These are phyloP conservation scores for Cyberlindnera japonica DNA, from an alignment of 805 yeast species.

Conservation along the genomic window DNA sequence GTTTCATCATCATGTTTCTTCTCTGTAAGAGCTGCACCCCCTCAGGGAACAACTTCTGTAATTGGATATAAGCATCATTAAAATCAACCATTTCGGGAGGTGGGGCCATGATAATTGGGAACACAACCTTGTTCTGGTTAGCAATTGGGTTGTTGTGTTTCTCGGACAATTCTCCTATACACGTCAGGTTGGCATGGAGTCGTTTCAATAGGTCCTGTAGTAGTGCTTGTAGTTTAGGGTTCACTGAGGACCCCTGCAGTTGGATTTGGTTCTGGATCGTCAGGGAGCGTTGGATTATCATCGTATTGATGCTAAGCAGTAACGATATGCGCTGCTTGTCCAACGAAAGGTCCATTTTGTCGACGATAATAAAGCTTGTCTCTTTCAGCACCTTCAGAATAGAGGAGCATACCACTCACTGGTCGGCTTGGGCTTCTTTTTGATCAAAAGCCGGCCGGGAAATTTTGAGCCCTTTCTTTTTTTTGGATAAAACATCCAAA, in stretches of 20 bases:
- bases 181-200: slow-evolving; percentile 27
- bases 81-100: slow-evolving; percentile 27
- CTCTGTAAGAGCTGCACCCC: slow-evolving; percentile 24
- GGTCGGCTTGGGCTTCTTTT: too few relatives aligned
- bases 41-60: slow-evolving; percentile 28
- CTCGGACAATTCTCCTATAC: slow-evolving; percentile 29
- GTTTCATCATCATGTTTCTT: slow-evolving; percentile 14
- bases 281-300: slow-evolving; percentile 25
- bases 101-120: slow-evolving; percentile 24
- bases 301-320: slow-evolving; percentile 25
- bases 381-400: too few relatives aligned
- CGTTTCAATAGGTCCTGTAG: slow-evolving; percentile 26
- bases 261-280: slow-evolving; percentile 25
- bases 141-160: slow-evolving; percentile 18
- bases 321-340: slow-evolving; percentile 26
- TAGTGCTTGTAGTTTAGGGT: slow-evolving; percentile 20
- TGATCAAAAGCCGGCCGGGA: too few relatives aligned
- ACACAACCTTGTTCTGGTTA: slow-evolving; percentile 16
- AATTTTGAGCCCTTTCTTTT: too few relatives aligned
- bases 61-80: slow-evolving; percentile 22
- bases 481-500: slow-evolving; percentile 10
- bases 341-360: slow-evolving; percentile 19
- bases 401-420: too few relatives aligned
- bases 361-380: too few relatives aligned
- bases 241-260: slow-evolving; percentile 13